Base-by-base conservation (phyloP, 305 asterid species). In the Fraxinus angustifolia region DNA sequence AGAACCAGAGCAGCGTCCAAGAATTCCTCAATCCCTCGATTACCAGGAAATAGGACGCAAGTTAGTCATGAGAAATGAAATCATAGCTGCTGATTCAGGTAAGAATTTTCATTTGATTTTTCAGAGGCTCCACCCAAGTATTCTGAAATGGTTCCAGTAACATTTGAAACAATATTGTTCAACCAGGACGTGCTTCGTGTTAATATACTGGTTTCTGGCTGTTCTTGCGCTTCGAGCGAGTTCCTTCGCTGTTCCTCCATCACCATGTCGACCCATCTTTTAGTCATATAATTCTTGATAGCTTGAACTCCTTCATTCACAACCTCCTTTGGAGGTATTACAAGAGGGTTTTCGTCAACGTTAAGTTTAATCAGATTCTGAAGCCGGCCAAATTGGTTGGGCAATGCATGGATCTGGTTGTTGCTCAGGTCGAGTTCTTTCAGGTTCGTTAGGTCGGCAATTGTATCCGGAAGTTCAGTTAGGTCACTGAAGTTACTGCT, bases 351-450 rank as follows among this genome's bases (percentile, higher is more conserved):
- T 53, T 94, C 91, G 34, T 93, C 98, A 53, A 93, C 82, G 40
- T 92, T 92, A 8, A 94, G 94, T 89, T 89, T 91, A 3, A 78
- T 87, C 65, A 96, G 87, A 67, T 84, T 90, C 67, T 89, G 84
- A 48, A 94, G 97, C 78, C 86, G 89, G 21, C 97, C 96, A 83
- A 96, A 90, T 82, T 88, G 84, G 78, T 89, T 86, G 3, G 99
- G 99, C 87, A 96, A 78, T 53, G 91, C 90, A 38, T 83, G 97
- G 78, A 96, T 90, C 93, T 96, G 99, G 85, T 96, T 94, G 90
- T 96, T 94, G 88, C 99, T 93, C 87, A 94, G 79, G 86, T 96
- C 94, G 28, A 96, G 97, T 79, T 96, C 99, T 83, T 88, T 93
- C 48, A 96, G 92, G 87, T 80, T 93, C 80, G 65, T 83, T 48